Evolutionary conservation across 257 asterid genomes (phyloP), one percentile per base, ranked within the genome.

Genomic region (Marsdenia floribunda): DNA sequence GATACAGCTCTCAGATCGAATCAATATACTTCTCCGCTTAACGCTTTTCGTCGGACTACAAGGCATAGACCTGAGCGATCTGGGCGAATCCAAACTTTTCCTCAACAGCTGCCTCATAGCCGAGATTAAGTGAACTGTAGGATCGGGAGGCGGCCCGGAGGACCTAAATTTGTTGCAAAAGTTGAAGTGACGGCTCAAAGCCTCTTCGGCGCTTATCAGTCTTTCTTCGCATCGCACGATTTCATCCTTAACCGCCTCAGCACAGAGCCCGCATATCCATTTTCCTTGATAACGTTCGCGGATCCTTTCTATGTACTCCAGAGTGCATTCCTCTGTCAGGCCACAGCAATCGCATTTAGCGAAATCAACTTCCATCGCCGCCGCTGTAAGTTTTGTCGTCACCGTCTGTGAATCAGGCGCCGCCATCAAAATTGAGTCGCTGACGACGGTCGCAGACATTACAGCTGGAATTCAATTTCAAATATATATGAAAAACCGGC

Each of bases 201-300:
- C 97, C 64, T 92, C 96, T 44, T 88, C 96, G 22, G 86, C 85
- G 85, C 87, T 90, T 57, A 92, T 90, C 79, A 87, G 81, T 77
- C 82, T 81, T 18, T 79, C 80, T 26, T 79, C 80, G 78, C 93
- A 83, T 3, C 96, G 91, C 72, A 82, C 33, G 3, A 78, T 74
- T 78, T 92, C 97, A 3, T 92, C 94, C 73, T 91, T 94, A 13
- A 94, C 93, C 5, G 98, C 98, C 81, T 94, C 97, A 5, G 92
- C 91, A 57, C 98, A 92, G 4, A 94, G 96, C 75, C 98, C 97
- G 73, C 97, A 94, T 16, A 94, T 85, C 98, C 98, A 94, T 78
- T 93, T 93, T 33, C 97, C 98, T 18, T 93, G 93, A 54, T 88
- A 90, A 35, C 96, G 68, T 68, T 79, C 84, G 4, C 94, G 89